Base-by-base conservation (phyloP, 306 rosid species). In the Dicorynia guianensis region DNA sequence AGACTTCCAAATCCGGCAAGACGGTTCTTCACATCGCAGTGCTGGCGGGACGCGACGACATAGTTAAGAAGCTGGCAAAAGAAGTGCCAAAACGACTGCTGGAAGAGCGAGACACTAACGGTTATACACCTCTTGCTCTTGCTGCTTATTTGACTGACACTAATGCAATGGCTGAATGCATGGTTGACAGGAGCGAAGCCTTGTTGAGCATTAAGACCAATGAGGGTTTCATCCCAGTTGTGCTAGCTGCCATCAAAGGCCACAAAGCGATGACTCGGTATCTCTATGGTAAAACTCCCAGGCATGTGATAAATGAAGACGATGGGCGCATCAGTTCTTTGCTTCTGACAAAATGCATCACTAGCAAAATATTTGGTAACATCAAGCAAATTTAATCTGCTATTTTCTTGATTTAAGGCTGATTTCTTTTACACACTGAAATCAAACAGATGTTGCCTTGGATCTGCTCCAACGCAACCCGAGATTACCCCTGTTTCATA, bases 361-460 rank as follows among this genome's bases (percentile, higher is more conserved):
- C 48, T 4, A 20, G 38, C 11, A 17, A 52, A 30, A 69, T 69
- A 3, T 52, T 52, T 52, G 74, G 74, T 69, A n/a, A n/a, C n/a
- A n/a, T n/a, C n/a, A n/a, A n/a, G n/a, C n/a, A n/a, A n/a, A n/a
- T n/a, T n/a, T n/a, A n/a, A n/a, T n/a, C n/a, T n/a, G n/a, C n/a
- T n/a, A n/a, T n/a, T n/a, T n/a, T n/a, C n/a, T n/a, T n/a, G n/a
- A n/a, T n/a, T n/a, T n/a, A n/a, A n/a, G n/a, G n/a, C n/a, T n/a
- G n/a, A n/a, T n/a, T n/a, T n/a, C n/a, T n/a, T n/a, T n/a, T n/a
- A n/a, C n/a, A n/a, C n/a, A n/a, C n/a, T n/a, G n/a, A n/a, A n/a
- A n/a, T n/a, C n/a, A n/a, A n/a, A n/a, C n/a, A 66, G 73, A 68
- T 50, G 60, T 68, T 68, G 73, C 61, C 14, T 68, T 49, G 73